A percentile compares a stretch with the other conserved stretches of the same genome.
phyloP scores from a whole-genome alignment of 768 basidiomycete species.

The Boletales sp. region DNA sequence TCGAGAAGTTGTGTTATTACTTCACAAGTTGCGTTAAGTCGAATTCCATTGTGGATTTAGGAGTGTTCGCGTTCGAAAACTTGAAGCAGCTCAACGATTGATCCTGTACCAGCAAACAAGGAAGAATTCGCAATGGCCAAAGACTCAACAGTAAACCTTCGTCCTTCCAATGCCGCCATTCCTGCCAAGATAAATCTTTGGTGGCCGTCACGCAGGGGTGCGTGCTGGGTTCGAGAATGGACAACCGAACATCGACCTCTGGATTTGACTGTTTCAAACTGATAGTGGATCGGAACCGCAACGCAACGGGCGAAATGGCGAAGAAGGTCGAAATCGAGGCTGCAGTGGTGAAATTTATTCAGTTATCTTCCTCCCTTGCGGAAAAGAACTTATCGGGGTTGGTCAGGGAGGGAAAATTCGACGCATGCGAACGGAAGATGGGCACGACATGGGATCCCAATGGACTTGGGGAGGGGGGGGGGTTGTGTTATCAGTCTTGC shows the following conservation, averaged over 20 bases:
- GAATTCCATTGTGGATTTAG: too few species aligned
- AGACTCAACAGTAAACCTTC: background rate
- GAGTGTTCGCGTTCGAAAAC: background rate
- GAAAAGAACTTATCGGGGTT: constrained; percentile 5
- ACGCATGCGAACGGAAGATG: constrained; percentile 1
- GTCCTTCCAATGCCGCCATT: background rate
- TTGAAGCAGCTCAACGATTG: too few species aligned
- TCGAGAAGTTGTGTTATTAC: background rate
- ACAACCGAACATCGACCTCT: background rate
- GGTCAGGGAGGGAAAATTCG: constrained; percentile 3
- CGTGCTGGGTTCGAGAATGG: background rate
- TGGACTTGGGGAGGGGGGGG: background rate
- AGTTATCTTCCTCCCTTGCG: constrained; percentile 7
- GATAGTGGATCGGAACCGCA: background rate
- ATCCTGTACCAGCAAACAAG: too few species aligned
- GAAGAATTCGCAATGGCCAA: too few species aligned
- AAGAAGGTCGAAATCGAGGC: background rate
- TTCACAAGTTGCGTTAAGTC: background rate
- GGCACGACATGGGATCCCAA: constrained; percentile 1
- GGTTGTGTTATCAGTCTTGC: background rate
- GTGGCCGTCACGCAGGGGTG: background rate
- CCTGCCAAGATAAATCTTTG: background rate
- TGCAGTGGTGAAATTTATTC: background rate
- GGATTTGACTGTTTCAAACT: background rate
- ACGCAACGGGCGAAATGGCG: background rate